Evolutionary conservation across 306 rosid species (phyloP), one percentile per base, ranked within the genome.

Genomic region (Vigna unguiculata): DNA sequence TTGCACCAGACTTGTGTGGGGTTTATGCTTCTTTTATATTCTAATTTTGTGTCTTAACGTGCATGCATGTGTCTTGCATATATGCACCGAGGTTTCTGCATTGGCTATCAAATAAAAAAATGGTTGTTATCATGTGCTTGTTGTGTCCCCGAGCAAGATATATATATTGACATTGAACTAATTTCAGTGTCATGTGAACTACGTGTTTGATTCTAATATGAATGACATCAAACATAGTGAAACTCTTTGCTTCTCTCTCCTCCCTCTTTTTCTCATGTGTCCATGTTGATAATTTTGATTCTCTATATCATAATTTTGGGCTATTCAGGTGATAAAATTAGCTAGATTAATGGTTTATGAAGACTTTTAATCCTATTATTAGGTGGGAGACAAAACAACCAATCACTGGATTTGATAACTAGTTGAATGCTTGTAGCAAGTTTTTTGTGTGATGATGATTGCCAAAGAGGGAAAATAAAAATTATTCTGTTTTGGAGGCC

Each of bases 91-190:
- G 76, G 64, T 78, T 74, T 59, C 21, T 68, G 51, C 49, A 17
- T 55, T 61, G 62, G 43, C 61, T 69, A 69, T 71, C 63, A 74
- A 81, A 74, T 78, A 55, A 84, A 84, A 74, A 81, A 78, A 40
- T 81, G 48, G 45, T 57, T 46, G 78, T 36, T 81, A 63, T 59
- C 82, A 76, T 79, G 84, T 79, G 82, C 79, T 69, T 59, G 17
- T 58, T 81, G 80, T 77, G 46, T 79, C 79, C 77, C 67, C 78
- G 5, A 5, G 78, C 40, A 32, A 78, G 57, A 74, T 59, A 70
- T 25, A 70, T 25, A 76, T 62, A 41, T 72, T 63, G 66, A 15
- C 78, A 52, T 67, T 72, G 46, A 59, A 60, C 12, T 46, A 17
- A 63, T 61, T 51, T 81, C 58, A 54, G 71, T 72, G 58, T 65